phyloP scores from a whole-genome alignment of 371 early-diverging fungal species.

The Capillidium heterosporum region DNA sequence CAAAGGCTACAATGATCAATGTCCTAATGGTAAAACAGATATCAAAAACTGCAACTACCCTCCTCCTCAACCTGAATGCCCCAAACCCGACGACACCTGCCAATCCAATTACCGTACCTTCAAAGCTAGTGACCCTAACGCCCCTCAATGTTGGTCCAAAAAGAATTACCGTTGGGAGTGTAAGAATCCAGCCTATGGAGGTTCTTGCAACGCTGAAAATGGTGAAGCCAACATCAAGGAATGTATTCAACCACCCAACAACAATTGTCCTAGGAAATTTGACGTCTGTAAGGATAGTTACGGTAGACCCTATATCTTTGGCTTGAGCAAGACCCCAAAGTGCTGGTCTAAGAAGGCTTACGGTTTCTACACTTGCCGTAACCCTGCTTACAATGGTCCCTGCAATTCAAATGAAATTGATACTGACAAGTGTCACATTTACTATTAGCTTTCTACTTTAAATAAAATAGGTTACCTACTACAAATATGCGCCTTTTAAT shows the following conservation, averaged over 20 bases:
- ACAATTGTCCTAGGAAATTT: neutral
- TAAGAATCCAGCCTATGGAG: neutral
- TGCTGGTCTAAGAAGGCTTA: neutral
- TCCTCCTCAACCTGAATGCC: no score
- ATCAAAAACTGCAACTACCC: no score
- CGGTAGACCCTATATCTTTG: neutral
- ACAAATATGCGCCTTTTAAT: no score
- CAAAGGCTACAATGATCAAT: no score
- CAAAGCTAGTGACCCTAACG: neutral
- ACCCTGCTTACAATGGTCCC: neutral
- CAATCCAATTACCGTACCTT: no score
- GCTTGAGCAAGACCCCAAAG: neutral
- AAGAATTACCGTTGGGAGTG: neutral
- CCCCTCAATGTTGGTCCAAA: neutral
- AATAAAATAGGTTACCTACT: no score
- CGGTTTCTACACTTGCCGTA: neutral
- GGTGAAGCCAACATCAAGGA: neutral
- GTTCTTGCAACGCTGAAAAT: neutral
- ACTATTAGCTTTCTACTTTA: no score
- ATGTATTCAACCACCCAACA: neutral
- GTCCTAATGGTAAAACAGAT: no score
- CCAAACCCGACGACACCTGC: no score
- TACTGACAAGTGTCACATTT: neutral
- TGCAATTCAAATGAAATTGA: neutral
- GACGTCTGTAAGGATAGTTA: neutral